Evolutionary conservation across 2,329 filamentous ascomycete species (phyloP).

Genomic region (Colletotrichum spinosum): DNA sequence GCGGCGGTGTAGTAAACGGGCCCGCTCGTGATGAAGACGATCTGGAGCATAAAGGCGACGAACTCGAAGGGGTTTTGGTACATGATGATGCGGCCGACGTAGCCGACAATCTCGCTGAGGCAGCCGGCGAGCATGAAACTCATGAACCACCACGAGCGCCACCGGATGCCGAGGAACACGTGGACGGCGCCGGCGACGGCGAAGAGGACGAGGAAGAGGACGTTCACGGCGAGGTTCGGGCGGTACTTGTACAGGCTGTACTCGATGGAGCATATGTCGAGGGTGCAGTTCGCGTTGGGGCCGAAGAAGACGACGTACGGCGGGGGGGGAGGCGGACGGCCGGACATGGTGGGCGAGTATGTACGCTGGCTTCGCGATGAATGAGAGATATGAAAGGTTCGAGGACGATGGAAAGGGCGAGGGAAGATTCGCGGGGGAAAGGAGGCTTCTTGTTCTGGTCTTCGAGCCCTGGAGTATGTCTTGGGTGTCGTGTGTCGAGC

Average conservation of each 20-base stretch:
- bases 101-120: constrained; percentile 70
- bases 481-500: constrained; percentile 8
- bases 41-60: constrained; percentile 73
- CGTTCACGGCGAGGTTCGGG: constrained; percentile 56
- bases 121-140: constrained; percentile 67
- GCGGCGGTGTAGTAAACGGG: constrained; percentile 67
- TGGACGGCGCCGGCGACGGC: constrained; percentile 61
- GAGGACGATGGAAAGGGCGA: background rate
- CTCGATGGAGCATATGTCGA: constrained; percentile 58
- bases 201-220: constrained; percentile 56
- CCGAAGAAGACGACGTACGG: constrained; percentile 51
- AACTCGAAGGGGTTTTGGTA: constrained; percentile 69
- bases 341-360: constrained; percentile 39
- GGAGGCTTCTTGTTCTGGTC: background rate
- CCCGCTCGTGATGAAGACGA: constrained; percentile 67
- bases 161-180: constrained; percentile 56
- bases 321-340: constrained; percentile 29
- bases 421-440: background rate
- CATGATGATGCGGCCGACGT: constrained; percentile 69
- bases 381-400: background rate
- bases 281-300: constrained; percentile 61
- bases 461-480: background rate
- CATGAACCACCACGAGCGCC: constrained; percentile 62
- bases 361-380: background rate
- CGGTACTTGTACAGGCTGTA: constrained; percentile 60